A percentile compares a stretch with the other conserved stretches of the same genome.
These are phyloP conservation scores for Penicillium nordicum DNA, from an alignment of 2,329 filamentous ascomycete genomes.

Conservation along the genomic window DNA sequence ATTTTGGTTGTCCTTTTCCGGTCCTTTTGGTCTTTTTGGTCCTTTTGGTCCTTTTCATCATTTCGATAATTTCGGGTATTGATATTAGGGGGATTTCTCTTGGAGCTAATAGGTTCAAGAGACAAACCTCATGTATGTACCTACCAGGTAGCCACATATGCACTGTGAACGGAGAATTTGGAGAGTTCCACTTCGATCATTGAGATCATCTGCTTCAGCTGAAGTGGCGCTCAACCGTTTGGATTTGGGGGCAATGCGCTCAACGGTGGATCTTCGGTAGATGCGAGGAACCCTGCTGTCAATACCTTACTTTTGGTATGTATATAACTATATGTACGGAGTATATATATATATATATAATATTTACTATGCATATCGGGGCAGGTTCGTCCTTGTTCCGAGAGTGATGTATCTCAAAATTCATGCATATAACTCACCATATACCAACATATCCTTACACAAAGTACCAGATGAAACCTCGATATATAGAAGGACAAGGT, in stretches of 20 bases:
- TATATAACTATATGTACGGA: too few species aligned
- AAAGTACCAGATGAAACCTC: too few species aligned
- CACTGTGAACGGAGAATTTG: neutral
- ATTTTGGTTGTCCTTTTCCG: neutral
- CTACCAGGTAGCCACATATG: neutral
- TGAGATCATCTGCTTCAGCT: conserved; percentile 2
- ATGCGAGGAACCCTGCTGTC: conserved; percentile 18
- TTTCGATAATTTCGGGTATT: neutral
- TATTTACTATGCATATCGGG: neutral
- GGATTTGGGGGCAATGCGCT: conserved; percentile 8
- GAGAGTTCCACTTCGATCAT: conserved; percentile 10
- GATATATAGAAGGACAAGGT: too few species aligned
- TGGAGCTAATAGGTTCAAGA: neutral
- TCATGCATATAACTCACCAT: too few species aligned
- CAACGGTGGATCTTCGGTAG: conserved; percentile 17
- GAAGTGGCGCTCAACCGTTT: conserved; percentile 19
- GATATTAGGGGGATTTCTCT: neutral
- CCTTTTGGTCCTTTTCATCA: neutral
- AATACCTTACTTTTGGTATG: neutral
- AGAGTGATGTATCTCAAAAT: neutral
- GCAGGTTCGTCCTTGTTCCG: neutral
- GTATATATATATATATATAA: neutral
- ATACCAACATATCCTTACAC: too few species aligned
- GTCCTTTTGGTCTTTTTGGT: neutral
- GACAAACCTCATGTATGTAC: neutral